Percentiles rank a stretch among this genome's conserved stretches.
Evolutionary conservation across 306 rosid species (phyloP).

Genomic region (Astragalus membranaceus): DNA sequence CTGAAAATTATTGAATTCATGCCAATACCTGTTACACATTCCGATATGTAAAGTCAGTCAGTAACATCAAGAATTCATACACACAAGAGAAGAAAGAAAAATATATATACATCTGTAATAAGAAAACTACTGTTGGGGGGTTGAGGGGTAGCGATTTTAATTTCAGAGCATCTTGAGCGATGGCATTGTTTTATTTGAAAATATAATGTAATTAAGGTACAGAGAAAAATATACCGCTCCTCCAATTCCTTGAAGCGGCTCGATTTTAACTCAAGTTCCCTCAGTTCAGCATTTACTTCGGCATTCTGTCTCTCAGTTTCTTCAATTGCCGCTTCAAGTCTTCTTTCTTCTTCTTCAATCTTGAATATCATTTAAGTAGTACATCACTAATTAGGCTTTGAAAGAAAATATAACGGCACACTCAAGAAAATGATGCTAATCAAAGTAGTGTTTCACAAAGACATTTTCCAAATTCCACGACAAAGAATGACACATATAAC

Average conservation of each 20-base stretch:
- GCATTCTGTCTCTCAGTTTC: conserved; percentile 71
- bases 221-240: conserved; percentile 56
- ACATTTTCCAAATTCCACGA: not conserved
- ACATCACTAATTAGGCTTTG: conserved; percentile 22
- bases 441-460: not conserved
- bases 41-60: conserved; percentile 15
- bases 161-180: not conserved
- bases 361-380: conserved; percentile 30
- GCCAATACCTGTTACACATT: conserved; percentile 82
- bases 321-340: conserved; percentile 83
- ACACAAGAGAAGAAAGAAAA: not conserved
- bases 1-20: conserved; percentile 88
- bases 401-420: conserved; percentile 11
- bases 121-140: not conserved
- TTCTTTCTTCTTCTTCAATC: conserved; percentile 93
- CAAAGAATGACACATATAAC: not conserved
- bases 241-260: conserved; percentile 78
- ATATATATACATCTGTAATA: not conserved
- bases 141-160: not conserved
- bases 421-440: conserved; percentile 18
- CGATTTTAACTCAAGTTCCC: conserved; percentile 76
- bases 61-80: conserved; percentile 19
- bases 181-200: conserved; percentile 16
- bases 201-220: conserved; percentile 1
- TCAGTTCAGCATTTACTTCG: conserved; percentile 75